Evolutionary conservation across 148 eudicot species (phyloP), one percentile per base, ranked within the genome.

Genomic region (Rhododendron kiyosumense): DNA sequence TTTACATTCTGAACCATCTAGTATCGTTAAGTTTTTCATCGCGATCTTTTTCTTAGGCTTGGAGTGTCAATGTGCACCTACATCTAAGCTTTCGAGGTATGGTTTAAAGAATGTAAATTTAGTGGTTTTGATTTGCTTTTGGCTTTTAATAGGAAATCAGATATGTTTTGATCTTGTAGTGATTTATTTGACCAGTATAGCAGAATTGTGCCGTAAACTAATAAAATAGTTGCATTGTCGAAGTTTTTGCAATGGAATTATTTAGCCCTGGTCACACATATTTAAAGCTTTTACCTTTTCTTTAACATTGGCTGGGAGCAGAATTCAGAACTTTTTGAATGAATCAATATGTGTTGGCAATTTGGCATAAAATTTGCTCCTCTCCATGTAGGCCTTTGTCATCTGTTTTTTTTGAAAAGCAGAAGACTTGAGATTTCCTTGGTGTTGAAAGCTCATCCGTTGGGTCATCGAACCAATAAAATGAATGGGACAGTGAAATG

Each of bases 61-160:
- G 83, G 80, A n/a, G 82, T 75, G 85, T 81, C 78, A 46, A 24
- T 83, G 80, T 83, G 86, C 78, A 41, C 79, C 32, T 18, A 84
- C 74, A 26, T 84, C 38, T 15, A 61, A 36, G 84, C 69, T 81
- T 38, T 69, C 9, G 61, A 46, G 36, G 74, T 69, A 20, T 61
- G 84, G 85, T 73, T 28, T 51, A 38, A 74, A 73, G 79, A 41
- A 32, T 71, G 85, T 57, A 78, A 41, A 41, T 78, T 78, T 1
- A 52, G 81, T 59, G 48, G 73, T 81, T 32, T 81, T 4, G 18
- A 81, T 20, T 81, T 61, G 5, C 51, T n/a, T 41, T 71, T 4
- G 36, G 49, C 49, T 45, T 78, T 82, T 57, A 32, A 7, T 18
- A 12, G 46, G 46, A 57, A 32, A 59, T 41, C 75, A 81, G 20